phyloP scores from a whole-genome alignment of 257 asterid species.

The Rubia yunnanensis region DNA sequence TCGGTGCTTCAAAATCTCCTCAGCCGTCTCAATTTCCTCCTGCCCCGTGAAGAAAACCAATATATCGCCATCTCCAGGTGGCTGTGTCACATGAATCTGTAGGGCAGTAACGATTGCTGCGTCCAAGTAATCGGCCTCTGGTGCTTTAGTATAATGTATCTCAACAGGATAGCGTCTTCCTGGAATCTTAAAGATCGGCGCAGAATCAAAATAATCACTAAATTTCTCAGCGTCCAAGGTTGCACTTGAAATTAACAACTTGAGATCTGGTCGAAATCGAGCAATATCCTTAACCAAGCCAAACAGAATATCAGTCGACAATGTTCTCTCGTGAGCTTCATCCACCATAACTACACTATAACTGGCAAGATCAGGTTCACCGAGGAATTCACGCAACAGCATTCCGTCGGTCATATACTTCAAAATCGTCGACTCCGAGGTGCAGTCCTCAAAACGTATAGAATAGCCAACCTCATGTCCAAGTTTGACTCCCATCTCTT shows the following conservation, averaged over 20 bases:
- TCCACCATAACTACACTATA: slow-evolving; percentile 96
- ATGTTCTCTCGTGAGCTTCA: slow-evolving; percentile 94
- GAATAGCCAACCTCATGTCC: slow-evolving; percentile 99
- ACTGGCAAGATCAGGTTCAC: slow-evolving; percentile 88
- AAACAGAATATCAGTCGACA: slow-evolving; percentile 83
- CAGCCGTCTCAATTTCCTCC: slow-evolving; percentile 37
- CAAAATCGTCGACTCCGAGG: slow-evolving; percentile 75
- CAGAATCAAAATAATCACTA: slow-evolving; percentile 39
- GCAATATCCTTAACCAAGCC: slow-evolving; percentile 92
- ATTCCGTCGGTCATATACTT: slow-evolving; percentile 96
- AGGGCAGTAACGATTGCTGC: slow-evolving; percentile 88
- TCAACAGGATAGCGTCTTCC: slow-evolving; percentile 95
- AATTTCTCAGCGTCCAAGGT: slow-evolving; percentile 85
- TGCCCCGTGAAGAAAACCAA: slow-evolving; percentile 65
- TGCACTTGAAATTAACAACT: slow-evolving; percentile 88
- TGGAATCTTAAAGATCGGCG: slow-evolving; percentile 60
- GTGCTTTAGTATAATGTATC: slow-evolving; percentile 83
- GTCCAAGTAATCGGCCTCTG: slow-evolving; percentile 96
- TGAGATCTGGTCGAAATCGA: slow-evolving; percentile 80
- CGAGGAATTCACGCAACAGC: slow-evolving; percentile 80
- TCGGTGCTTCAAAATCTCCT: slow-evolving; percentile 36
- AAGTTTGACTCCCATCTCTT: slow-evolving; percentile 97
- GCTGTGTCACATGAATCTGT: slow-evolving; percentile 80
- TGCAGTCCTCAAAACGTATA: slow-evolving; percentile 91
- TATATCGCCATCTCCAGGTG: slow-evolving; percentile 87